Evolutionary conservation across 306 rosid species (phyloP).

Genomic region (Quercus ilex): DNA sequence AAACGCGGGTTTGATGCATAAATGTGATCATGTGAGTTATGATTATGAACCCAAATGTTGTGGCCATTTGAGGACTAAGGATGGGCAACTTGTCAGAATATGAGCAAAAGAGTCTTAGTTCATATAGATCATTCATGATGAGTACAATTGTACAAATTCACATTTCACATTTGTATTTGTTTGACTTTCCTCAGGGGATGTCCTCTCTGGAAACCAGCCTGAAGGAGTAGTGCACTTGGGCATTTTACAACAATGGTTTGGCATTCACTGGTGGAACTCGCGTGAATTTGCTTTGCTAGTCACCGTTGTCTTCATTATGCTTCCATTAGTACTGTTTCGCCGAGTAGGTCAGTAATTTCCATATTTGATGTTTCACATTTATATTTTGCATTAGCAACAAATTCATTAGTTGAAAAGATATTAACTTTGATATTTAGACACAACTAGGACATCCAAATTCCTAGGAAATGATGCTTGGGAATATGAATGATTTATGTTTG

Average conservation of each 20-base stretch:
- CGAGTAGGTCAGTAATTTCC: conserved; percentile 64
- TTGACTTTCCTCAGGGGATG: conserved; percentile 61
- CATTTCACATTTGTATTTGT: neutral
- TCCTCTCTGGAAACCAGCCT: conserved; percentile 56
- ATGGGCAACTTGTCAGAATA: too few relatives aligned
- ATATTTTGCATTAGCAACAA: neutral
- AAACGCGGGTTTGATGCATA: too few relatives aligned
- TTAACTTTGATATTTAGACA: neutral
- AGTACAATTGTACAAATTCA: neutral
- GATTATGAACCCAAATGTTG: too few relatives aligned
- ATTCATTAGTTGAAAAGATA: neutral
- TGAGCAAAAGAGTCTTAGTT: too few relatives aligned
- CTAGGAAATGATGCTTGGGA: too few relatives aligned
- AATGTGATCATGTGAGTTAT: too few relatives aligned
- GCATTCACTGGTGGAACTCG: conserved; percentile 93
- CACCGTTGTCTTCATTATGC: conserved; percentile 54
- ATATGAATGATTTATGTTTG: too few relatives aligned
- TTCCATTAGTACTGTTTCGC: conserved; percentile 62
- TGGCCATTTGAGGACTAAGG: too few relatives aligned
- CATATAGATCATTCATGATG: neutral
- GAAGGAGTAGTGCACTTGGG: conserved; percentile 69
- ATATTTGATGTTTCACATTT: neutral
- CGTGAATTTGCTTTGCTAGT: conserved; percentile 62
- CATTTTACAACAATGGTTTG: conserved; percentile 89
- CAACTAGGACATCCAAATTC: neutral